Evolutionary conservation across 768 basidiomycete genomes (phyloP).

Genomic region (Russula earlei): DNA sequence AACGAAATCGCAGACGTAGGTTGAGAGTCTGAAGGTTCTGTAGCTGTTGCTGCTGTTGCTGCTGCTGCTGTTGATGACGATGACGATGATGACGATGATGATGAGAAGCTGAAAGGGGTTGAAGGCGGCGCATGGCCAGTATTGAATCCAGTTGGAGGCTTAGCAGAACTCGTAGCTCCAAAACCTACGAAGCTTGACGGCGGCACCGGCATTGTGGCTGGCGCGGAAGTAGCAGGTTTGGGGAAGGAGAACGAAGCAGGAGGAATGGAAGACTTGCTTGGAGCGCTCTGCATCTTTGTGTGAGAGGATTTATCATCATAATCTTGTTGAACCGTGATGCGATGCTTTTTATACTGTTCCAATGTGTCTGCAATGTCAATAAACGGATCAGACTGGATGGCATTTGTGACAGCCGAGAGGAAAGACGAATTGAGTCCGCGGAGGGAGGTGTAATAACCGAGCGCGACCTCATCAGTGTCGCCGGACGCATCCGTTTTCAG

Average conservation of each 20-base stretch:
- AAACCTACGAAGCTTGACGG: conserved; percentile 33
- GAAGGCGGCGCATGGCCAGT: conserved; percentile 13
- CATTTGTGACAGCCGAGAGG: conserved; percentile 45
- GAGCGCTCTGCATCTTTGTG: background rate
- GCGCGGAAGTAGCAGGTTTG: conserved; percentile 1
- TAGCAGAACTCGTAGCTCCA: conserved; percentile 25
- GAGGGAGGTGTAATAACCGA: conserved; percentile 59
- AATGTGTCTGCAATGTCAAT: conserved; percentile 47
- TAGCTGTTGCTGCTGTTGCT: too few species aligned
- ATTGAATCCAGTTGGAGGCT: conserved; percentile 22
- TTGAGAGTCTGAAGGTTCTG: conserved; percentile 8
- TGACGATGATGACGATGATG: background rate
- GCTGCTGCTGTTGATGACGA: too few species aligned
- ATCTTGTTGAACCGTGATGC: conserved; percentile 46
- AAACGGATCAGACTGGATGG: conserved; percentile 62
- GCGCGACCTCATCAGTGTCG: conserved; percentile 23
- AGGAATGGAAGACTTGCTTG: background rate
- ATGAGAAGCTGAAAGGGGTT: conserved; percentile 16
- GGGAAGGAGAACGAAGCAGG: background rate
- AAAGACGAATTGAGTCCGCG: conserved; percentile 67
- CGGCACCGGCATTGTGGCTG: conserved; percentile 30
- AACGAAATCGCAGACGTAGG: background rate
- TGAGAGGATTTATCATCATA: conserved; percentile 32
- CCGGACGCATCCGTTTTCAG: conserved; percentile 10
- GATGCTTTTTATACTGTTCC: conserved; percentile 49